Base-by-base conservation (phyloP, 495 filamentous ascomycete genomes). In the Neurospora sp. region DNA sequence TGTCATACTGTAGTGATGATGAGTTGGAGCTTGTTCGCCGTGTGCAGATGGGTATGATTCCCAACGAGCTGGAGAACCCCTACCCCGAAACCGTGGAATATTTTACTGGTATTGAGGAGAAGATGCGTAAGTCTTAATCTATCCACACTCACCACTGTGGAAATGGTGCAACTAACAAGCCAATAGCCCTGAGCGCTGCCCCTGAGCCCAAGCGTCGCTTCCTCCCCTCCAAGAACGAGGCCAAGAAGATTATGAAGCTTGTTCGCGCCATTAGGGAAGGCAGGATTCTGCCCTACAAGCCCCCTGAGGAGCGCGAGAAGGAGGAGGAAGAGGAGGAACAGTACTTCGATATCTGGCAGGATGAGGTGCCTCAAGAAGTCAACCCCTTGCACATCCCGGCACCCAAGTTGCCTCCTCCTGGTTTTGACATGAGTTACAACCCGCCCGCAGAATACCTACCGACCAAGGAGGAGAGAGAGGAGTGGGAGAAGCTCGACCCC, bases 121-220 rank as follows among this genome's bases (percentile, higher is more conserved):
- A 91, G 39, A 97, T 98, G 94, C 96, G 79, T 80, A 75, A 73
- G 79, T 42, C 35, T 11, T 2, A 0, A n/a, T 9, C 37, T 22
- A n/a, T 22, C 4, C 1, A 12, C 18, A 22, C 39, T 48, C 5
- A 9, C 70, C 7, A 48, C 2, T 14, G 20, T 44, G 7, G 3
- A 2, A 11, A 38, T 8, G 41, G 68, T 0, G 18, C 42, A 18
- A 20, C 74, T 80, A 42, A 80, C 61, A 41, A 18, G 2, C 3
- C 5, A 74, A 39, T 61, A 80, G 79, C 96, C 10, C 82, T 99
- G 70, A 97, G 93, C 81, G 90, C 93, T 53, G 95, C 94, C 6
- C 96, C 96, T 44, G 96, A 99, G 78, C 96, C 96, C 6, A 99
- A 99, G 83, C 88, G 95, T 61, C 91, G 96, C 76, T 99, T 98